Evolutionary conservation across 2,329 filamentous ascomycete genomes (phyloP).

Genomic region (Penicillium sp.): DNA sequence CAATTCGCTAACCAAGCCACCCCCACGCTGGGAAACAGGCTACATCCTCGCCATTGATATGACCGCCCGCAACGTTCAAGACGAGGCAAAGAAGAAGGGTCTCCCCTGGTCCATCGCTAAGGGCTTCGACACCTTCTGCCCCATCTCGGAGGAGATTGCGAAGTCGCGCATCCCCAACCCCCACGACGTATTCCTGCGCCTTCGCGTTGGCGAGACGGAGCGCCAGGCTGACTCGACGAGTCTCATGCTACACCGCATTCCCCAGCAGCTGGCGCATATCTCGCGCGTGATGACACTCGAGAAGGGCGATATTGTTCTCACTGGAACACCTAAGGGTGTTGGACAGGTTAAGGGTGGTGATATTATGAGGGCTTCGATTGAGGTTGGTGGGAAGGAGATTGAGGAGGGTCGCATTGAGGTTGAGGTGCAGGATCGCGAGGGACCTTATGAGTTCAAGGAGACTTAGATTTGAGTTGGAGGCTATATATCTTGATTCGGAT

Average conservation of each 20-base stretch:
- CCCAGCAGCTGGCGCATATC: conserved; percentile 82
- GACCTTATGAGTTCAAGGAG: conserved; percentile 72
- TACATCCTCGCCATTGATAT: conserved; percentile 95
- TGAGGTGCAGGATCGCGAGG: conserved; percentile 70
- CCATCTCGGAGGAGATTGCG: conserved; percentile 74
- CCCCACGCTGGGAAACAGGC: conserved; percentile 47
- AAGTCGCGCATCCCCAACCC: conserved; percentile 80
- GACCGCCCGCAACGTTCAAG: conserved; percentile 92
- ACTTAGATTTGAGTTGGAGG: conserved; percentile 48
- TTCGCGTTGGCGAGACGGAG: conserved; percentile 74
- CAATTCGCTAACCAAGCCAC: not conserved
- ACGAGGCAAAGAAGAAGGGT: conserved; percentile 95
- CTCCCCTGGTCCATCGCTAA: conserved; percentile 96
- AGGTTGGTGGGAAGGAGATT: conserved; percentile 74
- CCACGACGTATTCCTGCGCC: conserved; percentile 79
- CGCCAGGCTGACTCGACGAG: conserved; percentile 85
- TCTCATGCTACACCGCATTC: conserved; percentile 90
- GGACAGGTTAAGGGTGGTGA: conserved; percentile 81
- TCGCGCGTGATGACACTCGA: conserved; percentile 92
- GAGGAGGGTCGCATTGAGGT: conserved; percentile 83
- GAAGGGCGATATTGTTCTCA: conserved; percentile 86
- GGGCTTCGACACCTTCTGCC: conserved; percentile 96
- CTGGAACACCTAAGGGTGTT: conserved; percentile 96
- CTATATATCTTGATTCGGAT: not conserved
- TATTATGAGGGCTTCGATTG: conserved; percentile 77